These are phyloP conservation scores for Chlamydomonas sp. DNA, from an alignment of 139 green algal genomes.

Conservation along the genomic window DNA sequence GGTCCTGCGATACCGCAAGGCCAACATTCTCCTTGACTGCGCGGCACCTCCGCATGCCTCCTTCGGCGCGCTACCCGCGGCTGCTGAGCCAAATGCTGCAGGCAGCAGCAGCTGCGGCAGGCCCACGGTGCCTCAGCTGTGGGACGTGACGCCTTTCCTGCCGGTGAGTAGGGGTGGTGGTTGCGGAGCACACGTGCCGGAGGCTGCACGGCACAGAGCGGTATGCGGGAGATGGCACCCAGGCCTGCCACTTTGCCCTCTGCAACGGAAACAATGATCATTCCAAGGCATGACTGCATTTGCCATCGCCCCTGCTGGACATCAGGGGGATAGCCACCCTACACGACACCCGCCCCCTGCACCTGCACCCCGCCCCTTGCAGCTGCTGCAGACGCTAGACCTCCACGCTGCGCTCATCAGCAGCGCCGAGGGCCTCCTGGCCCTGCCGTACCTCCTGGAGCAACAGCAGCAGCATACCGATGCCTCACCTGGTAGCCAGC, in stretches of 20 bases:
- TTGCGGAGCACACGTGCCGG: too few species aligned
- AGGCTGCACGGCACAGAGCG: too few species aligned
- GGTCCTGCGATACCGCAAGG: slow-evolving; percentile 37
- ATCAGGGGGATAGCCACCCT: background rate
- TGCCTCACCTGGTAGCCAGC: background rate
- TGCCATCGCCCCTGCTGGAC: too few species aligned
- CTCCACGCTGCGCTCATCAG: slow-evolving; percentile 43
- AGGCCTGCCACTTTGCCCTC: too few species aligned
- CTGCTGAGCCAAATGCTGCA: background rate
- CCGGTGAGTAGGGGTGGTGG: background rate
- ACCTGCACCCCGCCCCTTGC: background rate
- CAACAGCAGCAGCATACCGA: background rate
- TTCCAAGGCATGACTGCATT: too few species aligned
- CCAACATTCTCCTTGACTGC: slow-evolving; percentile 50
- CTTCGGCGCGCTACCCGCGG: background rate
- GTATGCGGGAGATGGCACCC: too few species aligned
- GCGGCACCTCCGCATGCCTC: background rate
- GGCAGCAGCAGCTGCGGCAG: background rate
- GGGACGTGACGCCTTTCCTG: slow-evolving; percentile 33
- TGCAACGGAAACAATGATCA: too few species aligned
- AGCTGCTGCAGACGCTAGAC: slow-evolving; percentile 20
- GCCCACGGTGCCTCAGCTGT: background rate
- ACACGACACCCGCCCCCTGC: background rate
- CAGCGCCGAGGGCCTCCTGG: slow-evolving; percentile 33
- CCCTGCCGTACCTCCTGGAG: slow-evolving; percentile 32